Evolutionary conservation across 2,329 filamentous ascomycete genomes (phyloP).

Genomic region (Fusarium cicatricum): DNA sequence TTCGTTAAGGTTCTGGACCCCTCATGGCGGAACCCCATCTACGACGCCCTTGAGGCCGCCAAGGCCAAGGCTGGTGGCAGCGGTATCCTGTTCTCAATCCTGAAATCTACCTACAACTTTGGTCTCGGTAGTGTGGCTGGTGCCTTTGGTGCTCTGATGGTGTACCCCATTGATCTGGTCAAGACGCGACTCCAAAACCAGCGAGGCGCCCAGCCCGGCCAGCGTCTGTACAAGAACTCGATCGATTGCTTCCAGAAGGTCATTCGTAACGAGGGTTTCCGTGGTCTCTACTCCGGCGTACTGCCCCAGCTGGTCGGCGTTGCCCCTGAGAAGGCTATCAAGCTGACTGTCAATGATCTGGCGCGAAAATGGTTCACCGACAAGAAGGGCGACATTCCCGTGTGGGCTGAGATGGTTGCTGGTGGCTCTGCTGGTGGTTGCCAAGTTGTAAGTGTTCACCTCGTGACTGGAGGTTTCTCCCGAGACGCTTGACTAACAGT

Average conservation of each 20-base stretch:
- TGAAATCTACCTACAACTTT: conserved; percentile 86
- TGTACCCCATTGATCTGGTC: conserved; percentile 97
- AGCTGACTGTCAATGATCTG: conserved; percentile 96
- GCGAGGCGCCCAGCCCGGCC: conserved; percentile 80
- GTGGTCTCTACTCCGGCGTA: conserved; percentile 92
- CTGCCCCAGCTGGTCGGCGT: conserved; percentile 95
- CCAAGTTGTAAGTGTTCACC: conserved; percentile 81
- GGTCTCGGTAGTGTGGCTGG: conserved; percentile 87
- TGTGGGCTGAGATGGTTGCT: conserved; percentile 79
- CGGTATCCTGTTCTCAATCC: conserved; percentile 65
- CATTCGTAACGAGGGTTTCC: conserved; percentile 88
- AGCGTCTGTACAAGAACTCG: conserved; percentile 95
- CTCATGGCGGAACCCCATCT: conserved; percentile 77
- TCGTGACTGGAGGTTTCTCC: neutral
- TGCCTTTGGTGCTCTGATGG: conserved; percentile 98
- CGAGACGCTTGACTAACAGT: conserved; percentile 4
- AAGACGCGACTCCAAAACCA: conserved; percentile 99
- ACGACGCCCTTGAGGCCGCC: conserved; percentile 60
- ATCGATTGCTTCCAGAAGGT: conserved; percentile 95
- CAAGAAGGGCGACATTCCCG: conserved; percentile 77
- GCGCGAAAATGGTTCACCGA: conserved; percentile 80
- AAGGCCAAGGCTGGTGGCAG: conserved; percentile 43
- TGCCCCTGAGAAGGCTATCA: conserved; percentile 99
- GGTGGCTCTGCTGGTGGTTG: conserved; percentile 91
- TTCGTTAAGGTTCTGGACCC: conserved; percentile 96